Conservation (phyloP, 345 rosid genomes). For the Adansonia digitata region DNA sequence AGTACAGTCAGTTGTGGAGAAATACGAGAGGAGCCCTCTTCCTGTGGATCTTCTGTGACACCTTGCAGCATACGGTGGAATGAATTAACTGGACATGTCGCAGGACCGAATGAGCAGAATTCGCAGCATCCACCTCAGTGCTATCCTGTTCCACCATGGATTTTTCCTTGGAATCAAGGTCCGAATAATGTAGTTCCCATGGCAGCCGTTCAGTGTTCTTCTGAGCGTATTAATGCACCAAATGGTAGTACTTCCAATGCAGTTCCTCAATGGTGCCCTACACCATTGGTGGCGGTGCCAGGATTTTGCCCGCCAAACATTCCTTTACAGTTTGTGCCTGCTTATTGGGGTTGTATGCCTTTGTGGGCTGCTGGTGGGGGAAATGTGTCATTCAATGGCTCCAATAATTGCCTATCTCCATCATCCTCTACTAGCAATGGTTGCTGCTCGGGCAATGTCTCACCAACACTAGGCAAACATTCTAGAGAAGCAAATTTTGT, state of each 20-base stretch:
- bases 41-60: conserved; percentile 33
- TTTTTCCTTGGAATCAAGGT: conserved; percentile 41
- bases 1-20: conserved; percentile 26
- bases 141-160: conserved; percentile 42
- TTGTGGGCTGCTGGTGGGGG: conserved; percentile 33
- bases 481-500: conserved; percentile 40
- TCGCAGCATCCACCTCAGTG: conserved; percentile 23
- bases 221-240: conserved; percentile 24
- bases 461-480: conserved; percentile 63
- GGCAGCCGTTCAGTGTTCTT: conserved; percentile 26
- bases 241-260: conserved; percentile 21
- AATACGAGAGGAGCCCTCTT: conserved; percentile 34
- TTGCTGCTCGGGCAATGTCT: conserved; percentile 44
- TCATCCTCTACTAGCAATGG: conserved; percentile 39
- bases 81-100: conserved; percentile 23
- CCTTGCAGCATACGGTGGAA: conserved; percentile 25
- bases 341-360: conserved; percentile 54
- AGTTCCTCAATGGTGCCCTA: conserved; percentile 44
- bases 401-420: conserved; percentile 40
- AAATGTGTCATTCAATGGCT: conserved; percentile 24
- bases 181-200: conserved; percentile 27
- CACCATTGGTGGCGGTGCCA: conserved; percentile 40
- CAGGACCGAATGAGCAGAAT: conserved; percentile 25
- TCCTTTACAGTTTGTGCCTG: conserved; percentile 53
- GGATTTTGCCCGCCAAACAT: conserved; percentile 45